Conservation (phyloP, 805 yeast genomes). For the Metschnikowia hibisci region DNA sequence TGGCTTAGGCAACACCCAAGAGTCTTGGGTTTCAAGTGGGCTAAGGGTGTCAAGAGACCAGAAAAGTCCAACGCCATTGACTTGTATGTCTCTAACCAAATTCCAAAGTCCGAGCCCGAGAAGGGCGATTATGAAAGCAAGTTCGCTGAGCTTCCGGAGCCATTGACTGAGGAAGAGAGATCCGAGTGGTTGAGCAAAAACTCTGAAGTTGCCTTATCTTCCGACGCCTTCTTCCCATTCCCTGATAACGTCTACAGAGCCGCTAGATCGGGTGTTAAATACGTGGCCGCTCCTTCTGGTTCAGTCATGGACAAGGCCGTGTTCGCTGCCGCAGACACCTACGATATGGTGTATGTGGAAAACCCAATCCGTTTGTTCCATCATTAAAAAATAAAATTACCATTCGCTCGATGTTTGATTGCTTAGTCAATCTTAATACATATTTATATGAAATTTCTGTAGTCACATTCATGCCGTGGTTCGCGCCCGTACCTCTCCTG, state of each 20-base stretch:
- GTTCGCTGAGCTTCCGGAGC: slow-evolving; percentile 78
- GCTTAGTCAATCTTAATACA: not conserved
- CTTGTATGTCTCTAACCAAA: slow-evolving; percentile 84
- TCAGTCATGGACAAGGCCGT: slow-evolving; percentile 97
- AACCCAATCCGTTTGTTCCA: slow-evolving; percentile 98
- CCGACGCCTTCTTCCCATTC: slow-evolving; percentile 99
- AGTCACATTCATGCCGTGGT: not conserved
- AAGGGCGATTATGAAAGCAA: slow-evolving; percentile 87
- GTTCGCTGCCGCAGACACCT: slow-evolving; percentile 90
- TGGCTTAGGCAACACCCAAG: slow-evolving; percentile 99
- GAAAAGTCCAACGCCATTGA: slow-evolving; percentile 98
- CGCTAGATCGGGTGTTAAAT: slow-evolving; percentile 93
- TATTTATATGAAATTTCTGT: not conserved
- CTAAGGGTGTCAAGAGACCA: slow-evolving; percentile 96
- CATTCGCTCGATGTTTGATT: not conserved
- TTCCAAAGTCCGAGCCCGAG: slow-evolving; percentile 90
- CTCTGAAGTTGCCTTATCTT: slow-evolving; percentile 83
- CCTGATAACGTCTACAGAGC: slow-evolving; percentile 99
- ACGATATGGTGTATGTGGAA: slow-evolving; percentile 88
- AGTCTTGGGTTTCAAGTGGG: slow-evolving; percentile 93
- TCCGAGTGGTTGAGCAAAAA: slow-evolving; percentile 80
- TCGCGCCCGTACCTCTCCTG: not conserved
- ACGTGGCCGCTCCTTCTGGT: slow-evolving; percentile 95
- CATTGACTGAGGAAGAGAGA: slow-evolving; percentile 79
- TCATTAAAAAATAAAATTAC: slow-evolving; percentile 51